Percentiles rank a stretch among this genome's conserved stretches.
phyloP scores from a whole-genome alignment of 1,139 yeast genomes.

The Scheffersomyces titani region DNA sequence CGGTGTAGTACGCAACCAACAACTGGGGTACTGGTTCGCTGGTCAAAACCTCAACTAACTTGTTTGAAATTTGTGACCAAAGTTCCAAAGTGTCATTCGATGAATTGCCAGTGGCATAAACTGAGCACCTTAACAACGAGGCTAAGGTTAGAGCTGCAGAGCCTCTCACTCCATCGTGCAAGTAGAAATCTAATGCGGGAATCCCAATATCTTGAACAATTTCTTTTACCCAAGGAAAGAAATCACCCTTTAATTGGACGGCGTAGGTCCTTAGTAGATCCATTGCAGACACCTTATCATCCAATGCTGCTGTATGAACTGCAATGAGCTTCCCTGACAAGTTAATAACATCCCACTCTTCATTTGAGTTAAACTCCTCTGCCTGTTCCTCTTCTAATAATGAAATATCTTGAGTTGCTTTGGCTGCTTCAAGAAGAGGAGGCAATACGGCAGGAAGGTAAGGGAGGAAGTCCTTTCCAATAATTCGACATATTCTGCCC shows the following conservation, averaged over 20 bases:
- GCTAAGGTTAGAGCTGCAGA: conserved; percentile 87
- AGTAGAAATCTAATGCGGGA: conserved; percentile 87
- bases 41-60: conserved; percentile 66
- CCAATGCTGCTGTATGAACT: conserved; percentile 87
- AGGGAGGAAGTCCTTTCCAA: conserved; percentile 88
- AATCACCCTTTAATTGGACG: conserved; percentile 76
- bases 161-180: conserved; percentile 93
- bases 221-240: conserved; percentile 81
- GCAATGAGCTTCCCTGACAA: conserved; percentile 92
- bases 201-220: conserved; percentile 76
- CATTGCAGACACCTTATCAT: conserved; percentile 90
- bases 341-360: conserved; percentile 95
- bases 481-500: conserved; percentile 88
- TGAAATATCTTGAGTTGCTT: conserved; percentile 86
- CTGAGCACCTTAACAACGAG: conserved; percentile 69
- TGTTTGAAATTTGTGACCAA: conserved; percentile 73
- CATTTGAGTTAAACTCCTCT: conserved; percentile 78
- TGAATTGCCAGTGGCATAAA: conserved; percentile 57
- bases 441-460: conserved; percentile 87
- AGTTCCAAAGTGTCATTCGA: conserved; percentile 61
- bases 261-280: conserved; percentile 89
- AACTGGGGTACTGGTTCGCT: conserved; percentile 86
- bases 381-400: conserved; percentile 86
- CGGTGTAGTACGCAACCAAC: conserved; percentile 72
- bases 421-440: conserved; percentile 80